Evolutionary conservation across 2,329 filamentous ascomycete genomes (phyloP).

Genomic region (Cytospora piceae): DNA sequence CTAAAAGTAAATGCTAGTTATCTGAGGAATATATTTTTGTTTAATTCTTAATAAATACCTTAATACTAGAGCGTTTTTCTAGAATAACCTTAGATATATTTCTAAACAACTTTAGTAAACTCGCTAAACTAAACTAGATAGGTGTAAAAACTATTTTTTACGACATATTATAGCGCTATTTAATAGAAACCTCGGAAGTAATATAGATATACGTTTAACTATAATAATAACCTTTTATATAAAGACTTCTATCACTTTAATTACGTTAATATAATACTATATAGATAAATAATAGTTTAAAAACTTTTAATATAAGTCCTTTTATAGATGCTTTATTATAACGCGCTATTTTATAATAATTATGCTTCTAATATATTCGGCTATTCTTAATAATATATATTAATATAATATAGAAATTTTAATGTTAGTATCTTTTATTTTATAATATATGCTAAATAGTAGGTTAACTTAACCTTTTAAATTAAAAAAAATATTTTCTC

Average conservation of each 20-base stretch:
- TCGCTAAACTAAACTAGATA: no score
- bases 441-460: neutral
- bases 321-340: neutral
- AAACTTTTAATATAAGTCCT: no score
- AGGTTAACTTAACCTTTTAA: neutral
- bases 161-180: no score
- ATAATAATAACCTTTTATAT: neutral
- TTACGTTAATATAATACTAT: neutral
- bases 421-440: neutral
- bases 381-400: neutral
- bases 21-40: no score
- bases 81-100: no score
- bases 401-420: neutral
- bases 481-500: neutral
- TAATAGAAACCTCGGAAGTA: neutral
- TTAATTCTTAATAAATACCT: no score
- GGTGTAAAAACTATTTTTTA: no score
- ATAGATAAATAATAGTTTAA: no score
- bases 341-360: neutral
- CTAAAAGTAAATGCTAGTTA: no score
- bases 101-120: no score
- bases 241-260: neutral
- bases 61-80: no score
- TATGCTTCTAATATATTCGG: neutral
- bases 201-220: no score